Conservation (phyloP, 768 basidiomycete species). For the Tulasnella sp. region DNA sequence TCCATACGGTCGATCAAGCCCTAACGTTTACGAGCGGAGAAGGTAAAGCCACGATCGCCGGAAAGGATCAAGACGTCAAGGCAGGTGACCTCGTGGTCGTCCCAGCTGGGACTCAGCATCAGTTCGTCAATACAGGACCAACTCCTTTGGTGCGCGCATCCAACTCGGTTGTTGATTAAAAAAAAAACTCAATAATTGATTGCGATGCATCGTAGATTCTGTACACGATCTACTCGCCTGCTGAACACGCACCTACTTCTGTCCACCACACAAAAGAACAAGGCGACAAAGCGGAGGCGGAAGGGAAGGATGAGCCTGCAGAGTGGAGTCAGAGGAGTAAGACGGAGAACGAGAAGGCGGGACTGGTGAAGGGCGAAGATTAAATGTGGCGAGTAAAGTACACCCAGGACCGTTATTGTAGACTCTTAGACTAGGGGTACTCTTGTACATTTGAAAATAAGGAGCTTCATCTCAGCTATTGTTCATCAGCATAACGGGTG, state of each 20-base stretch:
- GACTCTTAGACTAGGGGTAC: too few species aligned
- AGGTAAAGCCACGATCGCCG: conserved; percentile 30
- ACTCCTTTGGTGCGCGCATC: too few species aligned
- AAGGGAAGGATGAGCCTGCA: conserved; percentile 31
- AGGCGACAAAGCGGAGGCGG: conserved; percentile 28
- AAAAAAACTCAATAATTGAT: too few species aligned
- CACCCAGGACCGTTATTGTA: too few species aligned
- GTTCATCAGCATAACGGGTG: too few species aligned
- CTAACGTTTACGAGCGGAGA: conserved; percentile 30
- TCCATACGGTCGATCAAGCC: conserved; percentile 31
- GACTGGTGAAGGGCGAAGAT: too few species aligned
- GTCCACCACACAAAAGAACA: conserved; percentile 32
- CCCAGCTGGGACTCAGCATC: conserved; percentile 31
- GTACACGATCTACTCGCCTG: conserved; percentile 17
- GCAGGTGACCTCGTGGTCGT: conserved; percentile 33
- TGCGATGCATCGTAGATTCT: too few species aligned
- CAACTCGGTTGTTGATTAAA: too few species aligned
- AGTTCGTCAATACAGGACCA: conserved; percentile 4
- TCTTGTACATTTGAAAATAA: too few species aligned
- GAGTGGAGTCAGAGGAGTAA: conserved; percentile 26
- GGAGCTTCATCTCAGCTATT: too few species aligned
- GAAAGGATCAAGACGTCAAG: conserved; percentile 31
- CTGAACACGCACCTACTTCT: conserved; percentile 27
- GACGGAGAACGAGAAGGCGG: too few species aligned
- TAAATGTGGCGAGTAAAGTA: too few species aligned